These are phyloP conservation scores for Termitomyces sp. DNA, from an alignment of 768 basidiomycete genomes.

Conservation along the genomic window DNA sequence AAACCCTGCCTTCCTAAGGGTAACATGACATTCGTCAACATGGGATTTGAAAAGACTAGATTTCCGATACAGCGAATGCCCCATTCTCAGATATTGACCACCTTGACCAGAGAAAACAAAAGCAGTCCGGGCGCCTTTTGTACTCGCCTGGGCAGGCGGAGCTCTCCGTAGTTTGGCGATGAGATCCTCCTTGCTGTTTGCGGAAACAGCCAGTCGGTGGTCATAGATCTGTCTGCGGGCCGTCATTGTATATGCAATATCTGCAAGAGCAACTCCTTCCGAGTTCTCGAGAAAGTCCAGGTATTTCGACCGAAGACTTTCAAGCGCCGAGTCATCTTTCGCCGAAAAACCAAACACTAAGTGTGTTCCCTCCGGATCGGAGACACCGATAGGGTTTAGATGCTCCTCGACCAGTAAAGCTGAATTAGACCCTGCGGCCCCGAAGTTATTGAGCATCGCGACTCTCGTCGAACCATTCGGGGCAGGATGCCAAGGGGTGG, in stretches of 20 bases:
- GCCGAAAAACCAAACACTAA: conserved; percentile 63
- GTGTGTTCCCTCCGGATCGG: conserved; percentile 9
- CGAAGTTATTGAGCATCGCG: conserved; percentile 72
- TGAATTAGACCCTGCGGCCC: conserved; percentile 69
- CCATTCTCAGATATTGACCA: conserved; percentile 66
- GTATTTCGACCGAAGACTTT: conserved; percentile 42
- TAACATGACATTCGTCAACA: conserved; percentile 56
- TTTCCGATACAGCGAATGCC: conserved; percentile 46
- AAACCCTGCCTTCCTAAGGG: conserved; percentile 47
- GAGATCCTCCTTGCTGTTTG: conserved; percentile 41
- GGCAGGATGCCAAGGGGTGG: conserved; percentile 39
- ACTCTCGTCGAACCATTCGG: conserved; percentile 34
- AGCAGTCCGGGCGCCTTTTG: conserved; percentile 32
- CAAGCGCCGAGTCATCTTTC: conserved; percentile 44
- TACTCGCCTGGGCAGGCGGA: conserved; percentile 23
- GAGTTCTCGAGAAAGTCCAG: conserved; percentile 41
- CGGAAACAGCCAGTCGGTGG: conserved; percentile 49
- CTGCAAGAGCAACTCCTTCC: conserved; percentile 27
- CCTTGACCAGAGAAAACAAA: conserved; percentile 80
- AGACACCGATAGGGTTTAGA: neutral
- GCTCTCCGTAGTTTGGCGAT: conserved; percentile 37
- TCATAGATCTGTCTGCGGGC: conserved; percentile 57
- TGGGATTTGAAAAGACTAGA: conserved; percentile 42
- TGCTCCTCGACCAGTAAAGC: conserved; percentile 59
- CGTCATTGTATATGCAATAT: conserved; percentile 66